Base-by-base conservation (phyloP, 352 stramenopile species). In the Pythium monospermum region DNA sequence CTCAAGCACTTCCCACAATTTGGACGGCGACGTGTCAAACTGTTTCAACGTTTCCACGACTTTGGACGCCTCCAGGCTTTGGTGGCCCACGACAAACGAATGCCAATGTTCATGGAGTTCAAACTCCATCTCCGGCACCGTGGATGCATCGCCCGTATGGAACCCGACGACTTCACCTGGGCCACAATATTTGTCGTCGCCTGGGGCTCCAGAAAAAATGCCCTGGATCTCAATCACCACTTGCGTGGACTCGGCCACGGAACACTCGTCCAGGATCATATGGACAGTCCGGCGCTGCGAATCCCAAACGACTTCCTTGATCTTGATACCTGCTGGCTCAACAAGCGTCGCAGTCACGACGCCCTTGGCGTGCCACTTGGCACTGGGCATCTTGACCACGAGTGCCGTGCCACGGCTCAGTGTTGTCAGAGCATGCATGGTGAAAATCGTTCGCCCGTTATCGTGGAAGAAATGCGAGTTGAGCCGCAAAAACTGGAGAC, bases 381-480 rank as follows among this genome's bases (percentile, higher is more conserved):
- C 39, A 13, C 48, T 74, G 6, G 71, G 73, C 68, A 84, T 73
- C 32, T 76, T 76, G 13, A 85, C 40, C 0, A 66, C 43, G 11
- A 85, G 18, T 4, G 59, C 63, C 0, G 59, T 57, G 6, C 49
- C 53, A 6, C 54, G 53, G 7, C 35, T 54, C 0, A 85, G 42
- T 11, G 45, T 73, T 13, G 58, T 70, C n/a, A 71, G 53, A 0
- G 68, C 53, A 22, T 47, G 54, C 19, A 83, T 60, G 0, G 58
- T 75, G 33, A 85, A 59, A 16, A 68, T 69, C 4, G 71, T 83
- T 6, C 59, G 66, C 0, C 59, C 68, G 0, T 66, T 64, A 7
- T 80, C 59, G 37, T 82, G 64, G 36, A 75, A 71, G 45, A 79
- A 83, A 45, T 75, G 69, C 19, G 73, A 74, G n/a, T 72, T 76